Percentiles rank a stretch among this genome's conserved stretches.
phyloP scores from a whole-genome alignment of 2,329 filamentous ascomycete genomes.

The Malbranchea zuffiana region DNA sequence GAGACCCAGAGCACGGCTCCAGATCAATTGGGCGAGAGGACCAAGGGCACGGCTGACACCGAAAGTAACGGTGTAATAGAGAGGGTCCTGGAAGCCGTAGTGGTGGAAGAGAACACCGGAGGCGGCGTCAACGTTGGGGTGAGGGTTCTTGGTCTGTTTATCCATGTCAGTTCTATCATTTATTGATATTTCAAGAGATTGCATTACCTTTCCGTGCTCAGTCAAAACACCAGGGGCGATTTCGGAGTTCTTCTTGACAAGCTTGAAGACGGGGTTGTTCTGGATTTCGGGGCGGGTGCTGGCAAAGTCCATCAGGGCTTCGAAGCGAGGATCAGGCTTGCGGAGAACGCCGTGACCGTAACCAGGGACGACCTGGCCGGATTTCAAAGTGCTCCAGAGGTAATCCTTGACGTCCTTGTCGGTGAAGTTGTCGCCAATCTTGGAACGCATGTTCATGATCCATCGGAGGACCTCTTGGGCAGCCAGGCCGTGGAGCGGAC shows the following conservation, averaged over 20 bases:
- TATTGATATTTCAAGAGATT: slow-evolving; percentile 6
- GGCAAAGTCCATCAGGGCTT: slow-evolving; percentile 94
- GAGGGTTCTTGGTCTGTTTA: slow-evolving; percentile 76
- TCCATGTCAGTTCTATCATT: slow-evolving; percentile 3
- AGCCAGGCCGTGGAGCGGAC: slow-evolving; percentile 84
- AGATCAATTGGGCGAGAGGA: slow-evolving; percentile 86
- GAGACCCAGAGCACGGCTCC: slow-evolving; percentile 85
- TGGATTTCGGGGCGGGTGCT: slow-evolving; percentile 74
- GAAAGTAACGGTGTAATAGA: slow-evolving; percentile 76
- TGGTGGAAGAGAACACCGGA: slow-evolving; percentile 96
- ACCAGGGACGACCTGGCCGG: slow-evolving; percentile 84
- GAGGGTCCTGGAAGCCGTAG: slow-evolving; percentile 92
- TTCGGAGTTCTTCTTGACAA: slow-evolving; percentile 86
- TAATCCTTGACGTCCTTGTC: slow-evolving; percentile 78
- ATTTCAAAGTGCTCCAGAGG: slow-evolving; percentile 86
- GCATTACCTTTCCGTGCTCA: slow-evolving; percentile 70
- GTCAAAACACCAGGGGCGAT: slow-evolving; percentile 83
- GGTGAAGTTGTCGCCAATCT: slow-evolving; percentile 65
- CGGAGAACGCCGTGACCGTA: slow-evolving; percentile 94
- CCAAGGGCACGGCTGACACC: slow-evolving; percentile 62
- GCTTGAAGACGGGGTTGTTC: slow-evolving; percentile 77
- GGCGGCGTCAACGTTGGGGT: slow-evolving; percentile 89
- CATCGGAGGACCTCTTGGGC: slow-evolving; percentile 95
- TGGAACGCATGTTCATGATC: slow-evolving; percentile 90
- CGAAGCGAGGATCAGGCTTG: slow-evolving; percentile 93